Base-by-base conservation (phyloP, 1,139 yeast species). In the Williopsis jadinii region DNA sequence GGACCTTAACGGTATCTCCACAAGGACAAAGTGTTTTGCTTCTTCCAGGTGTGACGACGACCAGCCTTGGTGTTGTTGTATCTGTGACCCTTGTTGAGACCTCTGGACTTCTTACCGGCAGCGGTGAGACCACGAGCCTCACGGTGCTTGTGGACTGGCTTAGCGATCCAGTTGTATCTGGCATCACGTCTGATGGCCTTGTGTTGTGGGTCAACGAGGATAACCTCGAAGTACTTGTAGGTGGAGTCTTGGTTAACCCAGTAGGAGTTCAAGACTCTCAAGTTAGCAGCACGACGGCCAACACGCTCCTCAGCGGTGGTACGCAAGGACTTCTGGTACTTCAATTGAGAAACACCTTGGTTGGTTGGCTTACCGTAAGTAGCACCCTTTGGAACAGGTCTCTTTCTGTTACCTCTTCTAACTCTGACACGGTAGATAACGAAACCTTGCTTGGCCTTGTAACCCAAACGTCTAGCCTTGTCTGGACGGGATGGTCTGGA, bases 331-430 rank as follows among this genome's bases (percentile, higher is more conserved):
- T 94, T 87, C 81, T 92, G 98, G 95, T 88, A 90, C 80, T 92
- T 92, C 79, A 92, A 86, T 75, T 92, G 97, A 81, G 82, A 82
- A 62, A 92, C 94, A 86, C 98, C 98, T 80, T 87, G 95, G 95
- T 92, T 92, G 80, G 98, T 92, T 83, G 98, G 98, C 85, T 92
- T 92, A 86, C 98, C 98, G 84, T 90, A 90, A 70, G 97, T 92
- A 66, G 97, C 97, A 85, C 98, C 98, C 92, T 92, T 92, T 78
- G 95, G 90, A 66, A 84, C 97, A 66, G 97, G 97, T 80, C 96
- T 87, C 96, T 92, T 92, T 84, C 98, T 90, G 80, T 94, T 92
- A 80, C 98, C 98, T 79, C 98, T 87, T 81, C 97, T 88, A 65
- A 92, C 98, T 77, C 98, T 88, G 72, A 90, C 76, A 76, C 98